Evolutionary conservation across 148 eudicot species (phyloP), one percentile per base, ranked within the genome.

Genomic region (Nyssa sinensis): DNA sequence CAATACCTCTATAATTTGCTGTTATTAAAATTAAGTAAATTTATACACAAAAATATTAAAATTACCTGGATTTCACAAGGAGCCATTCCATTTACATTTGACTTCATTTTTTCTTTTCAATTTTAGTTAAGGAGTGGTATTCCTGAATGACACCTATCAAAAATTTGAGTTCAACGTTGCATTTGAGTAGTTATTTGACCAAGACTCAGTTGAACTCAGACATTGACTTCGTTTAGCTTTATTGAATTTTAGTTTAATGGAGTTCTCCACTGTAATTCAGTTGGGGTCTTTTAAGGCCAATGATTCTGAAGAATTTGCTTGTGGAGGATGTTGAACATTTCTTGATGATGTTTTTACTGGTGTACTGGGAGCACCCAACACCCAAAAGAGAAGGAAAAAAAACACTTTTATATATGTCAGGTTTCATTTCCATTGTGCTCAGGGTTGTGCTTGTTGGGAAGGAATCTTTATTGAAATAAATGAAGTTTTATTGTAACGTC

Each of bases 401-500:
- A n/a, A n/a, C 51, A 17, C 59, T 55, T 49, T 19, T 55, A 17
- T 4, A 17, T 14, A 19, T 7, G 25, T 32, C 1, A 62, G 66
- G 1, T 55, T 55, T 29, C 37, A 30, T 13, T 62, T 62, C 8
- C 34, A 62, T 28, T 29, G 7, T 29, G 9, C 35, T 29, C 23
- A 30, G n/a, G 16, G 31, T 37, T 3, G 16, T 44, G 17, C 17
- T 11, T 44, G 51, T 44, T 55, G 59, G 23, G 17, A 29, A 62
- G 21, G 23, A 30, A 28, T 30, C 23, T 62, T 29, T 30, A 30
- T 30, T 23, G 4, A 13, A 62, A 5, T 12, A 60, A 24, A 7
- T 60, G 64, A 28, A 60, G 64, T 60, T 60, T 27, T 31, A 60
- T 60, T 27, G n/a, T n/a, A n/a, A n/a, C n/a, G n/a, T n/a, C n/a